A percentile compares a stretch with the other conserved stretches of the same genome.
These are phyloP conservation scores for Aspergillus brunneoviolaceus DNA, from an alignment of 2,329 filamentous ascomycete genomes.

Conservation along the genomic window DNA sequence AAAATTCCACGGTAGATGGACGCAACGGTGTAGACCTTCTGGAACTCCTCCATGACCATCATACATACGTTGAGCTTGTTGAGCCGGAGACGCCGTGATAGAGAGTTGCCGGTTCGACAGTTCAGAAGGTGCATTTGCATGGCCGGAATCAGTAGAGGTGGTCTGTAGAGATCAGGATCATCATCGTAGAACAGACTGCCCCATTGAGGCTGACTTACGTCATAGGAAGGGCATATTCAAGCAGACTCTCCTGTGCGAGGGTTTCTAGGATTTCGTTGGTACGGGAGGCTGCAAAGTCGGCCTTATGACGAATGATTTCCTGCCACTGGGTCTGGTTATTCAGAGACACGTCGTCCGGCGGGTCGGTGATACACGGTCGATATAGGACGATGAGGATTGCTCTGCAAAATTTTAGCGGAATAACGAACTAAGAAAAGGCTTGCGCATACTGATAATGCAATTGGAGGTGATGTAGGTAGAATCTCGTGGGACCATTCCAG, in stretches of 20 bases:
- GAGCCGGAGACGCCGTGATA: slow-evolving; percentile 27
- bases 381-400: slow-evolving; percentile 31
- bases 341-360: slow-evolving; percentile 19
- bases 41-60: slow-evolving; percentile 33
- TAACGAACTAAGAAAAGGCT: no score
- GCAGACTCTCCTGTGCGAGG: slow-evolving; percentile 24
- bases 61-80: slow-evolving; percentile 35
- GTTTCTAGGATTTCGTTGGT: slow-evolving; percentile 30
- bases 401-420: slow-evolving; percentile 8
- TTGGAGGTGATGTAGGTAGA: slow-evolving; percentile 28
- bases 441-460: slow-evolving; percentile 29
- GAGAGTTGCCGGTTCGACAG: slow-evolving; percentile 24
- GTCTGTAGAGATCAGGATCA: slow-evolving; percentile 10
- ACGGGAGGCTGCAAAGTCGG: slow-evolving; percentile 26
- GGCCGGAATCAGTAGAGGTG: slow-evolving; percentile 30
- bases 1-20: slow-evolving; percentile 30
- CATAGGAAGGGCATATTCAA: slow-evolving; percentile 27
- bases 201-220: slow-evolving; percentile 22
- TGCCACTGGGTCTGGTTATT: slow-evolving; percentile 21
- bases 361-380: slow-evolving; percentile 25
- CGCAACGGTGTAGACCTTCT: slow-evolving; percentile 30
- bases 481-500: slow-evolving; percentile 15
- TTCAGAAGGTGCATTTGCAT: slow-evolving; percentile 35
- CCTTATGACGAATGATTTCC: slow-evolving; percentile 21
- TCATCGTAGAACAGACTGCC: background rate